Percentiles rank a stretch among this genome's conserved stretches.
phyloP scores from a whole-genome alignment of 2,329 filamentous ascomycete species.

The Diaporthe destruens region DNA sequence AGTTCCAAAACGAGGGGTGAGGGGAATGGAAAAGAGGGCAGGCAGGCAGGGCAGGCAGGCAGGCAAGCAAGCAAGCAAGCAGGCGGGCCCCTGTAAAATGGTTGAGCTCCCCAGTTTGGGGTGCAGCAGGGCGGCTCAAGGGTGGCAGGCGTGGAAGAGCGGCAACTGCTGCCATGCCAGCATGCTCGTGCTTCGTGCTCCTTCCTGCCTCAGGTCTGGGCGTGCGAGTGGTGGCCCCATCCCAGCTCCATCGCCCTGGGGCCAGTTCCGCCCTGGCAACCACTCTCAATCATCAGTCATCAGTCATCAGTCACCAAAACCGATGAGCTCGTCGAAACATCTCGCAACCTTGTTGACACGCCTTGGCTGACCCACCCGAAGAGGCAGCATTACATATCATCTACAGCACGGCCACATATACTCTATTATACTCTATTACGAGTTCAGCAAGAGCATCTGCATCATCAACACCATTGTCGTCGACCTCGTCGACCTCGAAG shows the following conservation, averaged over 20 bases:
- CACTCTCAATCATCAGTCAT: not conserved
- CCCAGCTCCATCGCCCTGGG: not conserved
- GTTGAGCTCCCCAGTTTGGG: conserved; percentile 6
- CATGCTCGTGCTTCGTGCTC: not conserved
- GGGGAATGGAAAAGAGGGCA: conserved; percentile 39
- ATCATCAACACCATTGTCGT: not conserved
- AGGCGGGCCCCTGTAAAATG: conserved; percentile 17
- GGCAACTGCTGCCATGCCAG: not conserved
- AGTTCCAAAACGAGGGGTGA: conserved; percentile 41
- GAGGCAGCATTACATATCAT: not conserved
- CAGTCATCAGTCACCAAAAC: not conserved
- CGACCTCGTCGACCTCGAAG: conserved; percentile 1
- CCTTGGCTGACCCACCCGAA: conserved; percentile 20
- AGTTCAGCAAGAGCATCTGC: not conserved
- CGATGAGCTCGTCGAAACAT: conserved; percentile 21
- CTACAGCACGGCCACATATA: not conserved
- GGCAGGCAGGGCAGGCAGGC: not conserved
- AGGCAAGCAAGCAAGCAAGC: not conserved
- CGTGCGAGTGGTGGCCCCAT: not conserved
- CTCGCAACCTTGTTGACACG: conserved; percentile 28
- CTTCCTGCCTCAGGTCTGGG: not conserved
- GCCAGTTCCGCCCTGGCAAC: not conserved
- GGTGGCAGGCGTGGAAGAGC: conserved; percentile 14
- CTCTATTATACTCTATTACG: too few species aligned
- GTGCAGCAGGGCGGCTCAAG: too few species aligned